These are phyloP conservation scores for Monosporascus sp. DNA, from an alignment of 2,329 filamentous ascomycete species.

Conservation along the genomic window DNA sequence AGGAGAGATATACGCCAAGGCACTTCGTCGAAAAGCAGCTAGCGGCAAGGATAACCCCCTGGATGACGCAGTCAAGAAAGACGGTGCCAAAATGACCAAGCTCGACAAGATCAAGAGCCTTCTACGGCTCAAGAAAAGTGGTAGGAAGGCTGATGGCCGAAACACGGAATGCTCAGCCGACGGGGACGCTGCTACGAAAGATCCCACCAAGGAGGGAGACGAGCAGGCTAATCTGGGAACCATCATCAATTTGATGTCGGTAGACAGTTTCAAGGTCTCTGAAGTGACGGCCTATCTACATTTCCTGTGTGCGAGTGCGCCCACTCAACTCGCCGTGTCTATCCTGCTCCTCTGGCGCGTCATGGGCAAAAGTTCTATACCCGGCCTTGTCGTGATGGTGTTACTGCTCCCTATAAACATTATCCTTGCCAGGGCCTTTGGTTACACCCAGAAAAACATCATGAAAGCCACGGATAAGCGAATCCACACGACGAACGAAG, in stretches of 20 bases:
- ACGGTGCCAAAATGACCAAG: conserved; percentile 31
- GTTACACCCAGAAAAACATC: conserved; percentile 81
- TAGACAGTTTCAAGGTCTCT: conserved; percentile 97
- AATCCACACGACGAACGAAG: conserved; percentile 94
- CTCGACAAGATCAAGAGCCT: conserved; percentile 48
- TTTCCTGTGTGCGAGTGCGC: conserved; percentile 88
- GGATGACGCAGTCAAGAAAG: conserved; percentile 48
- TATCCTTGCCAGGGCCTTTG: conserved; percentile 79
- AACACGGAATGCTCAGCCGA: conserved; percentile 34
- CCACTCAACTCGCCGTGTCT: conserved; percentile 79
- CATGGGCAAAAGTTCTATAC: conserved; percentile 88
- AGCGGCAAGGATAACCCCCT: conserved; percentile 70
- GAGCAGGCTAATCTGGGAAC: conserved; percentile 88
- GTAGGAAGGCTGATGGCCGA: conserved; percentile 28
- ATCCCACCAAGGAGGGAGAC: conserved; percentile 39
- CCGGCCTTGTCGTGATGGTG: conserved; percentile 85
- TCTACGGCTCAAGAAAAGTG: conserved; percentile 58
- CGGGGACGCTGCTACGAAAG: conserved; percentile 24
- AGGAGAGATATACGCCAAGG: conserved; percentile 95
- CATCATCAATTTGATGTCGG: conserved; percentile 99
- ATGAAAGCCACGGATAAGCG: conserved; percentile 90
- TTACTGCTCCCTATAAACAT: conserved; percentile 88
- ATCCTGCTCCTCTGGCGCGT: conserved; percentile 81
- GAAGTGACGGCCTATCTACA: conserved; percentile 94
- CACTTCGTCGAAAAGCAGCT: conserved; percentile 82